Base-by-base conservation (phyloP, 2,329 filamentous ascomycete species). In the Colletotrichum sidae region DNA sequence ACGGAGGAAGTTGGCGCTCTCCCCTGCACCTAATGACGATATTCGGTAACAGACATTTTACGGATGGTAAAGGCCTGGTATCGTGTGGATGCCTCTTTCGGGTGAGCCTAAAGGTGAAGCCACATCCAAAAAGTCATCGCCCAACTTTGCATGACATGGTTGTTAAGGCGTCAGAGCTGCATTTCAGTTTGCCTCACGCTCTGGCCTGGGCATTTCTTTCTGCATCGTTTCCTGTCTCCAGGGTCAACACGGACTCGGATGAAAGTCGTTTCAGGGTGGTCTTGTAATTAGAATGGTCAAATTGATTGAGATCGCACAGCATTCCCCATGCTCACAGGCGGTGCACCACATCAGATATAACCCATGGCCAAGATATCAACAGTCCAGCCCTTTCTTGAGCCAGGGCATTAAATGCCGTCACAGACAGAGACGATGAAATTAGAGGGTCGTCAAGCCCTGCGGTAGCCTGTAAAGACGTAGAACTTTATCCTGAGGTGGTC, bases 131-230 rank as follows among this genome's bases (percentile, higher is more conserved):
- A 25, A 46, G 33, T 17, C 52, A 57, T 46, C 45, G 34, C 56
- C 55, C 61, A 54, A 38, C 56, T 60, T 68, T 69, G 67, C 67
- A 69, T 68, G 65, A 55, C 57, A 60, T 54, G 65, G 65, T 62
- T 60, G 65, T 68, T 68, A 9, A 68, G 67, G 67, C 67, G 67
- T 69, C 45, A 59, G 60, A 54, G 42, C 51, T 62, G 63, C n/a
- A 54, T 50, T 57, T 63, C 50, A 51, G 33, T 61, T 37, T 63
- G 47, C 58, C 52, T 66, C 42, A 54, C 47, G 38, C 58, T 67
- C 59, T 67, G 45, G 55, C 52, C 52, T 51, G 38, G 58, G 55
- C 50, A 67, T 56, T 63, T 54, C 45, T 50, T 57, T 58, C 38
- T 52, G 47, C n/a, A 49, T 57, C 55, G 50, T 56, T 57, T 63